Base-by-base conservation (phyloP, 768 basidiomycete species). In the Russula olivacea region DNA sequence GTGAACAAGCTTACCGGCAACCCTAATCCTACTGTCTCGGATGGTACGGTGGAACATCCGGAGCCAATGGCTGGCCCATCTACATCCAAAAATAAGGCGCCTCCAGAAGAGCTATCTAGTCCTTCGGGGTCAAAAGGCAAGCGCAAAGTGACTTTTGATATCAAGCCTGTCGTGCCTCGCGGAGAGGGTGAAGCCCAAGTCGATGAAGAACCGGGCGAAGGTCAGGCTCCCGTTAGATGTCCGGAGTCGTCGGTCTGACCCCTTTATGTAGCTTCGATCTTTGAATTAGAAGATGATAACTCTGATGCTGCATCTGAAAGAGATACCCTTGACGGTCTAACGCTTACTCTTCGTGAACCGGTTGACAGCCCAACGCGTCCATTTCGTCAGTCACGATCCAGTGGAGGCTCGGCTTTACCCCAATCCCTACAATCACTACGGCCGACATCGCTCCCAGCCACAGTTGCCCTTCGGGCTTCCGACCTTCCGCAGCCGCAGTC, bases 121-220 rank as follows among this genome's bases (percentile, higher is more conserved):
- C 57, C 68, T 11, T 50, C 58, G 38, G 56, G 60, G 34, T 59
- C 70, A 76, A 87, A 76, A 77, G 75, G 78, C 55, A 88, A 85
- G 72, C 78, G 83, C 64, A 88, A 84, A 71, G 86, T 91, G 34
- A 88, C 86, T 10, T 91, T 91, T 68, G 81, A 90, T 66, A 81
- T 87, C 54, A 76, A 85, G 69, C 81, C 84, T 23, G 83, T 78
- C 43, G 78, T 81, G 12, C 74, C 78, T 61, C 72, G 21, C 74
- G 73, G 60, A 69, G 70, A 48, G 72, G 72, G 45, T 73, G 75
- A 59, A 54, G 41, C 34, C 41, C 25, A 38, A 30, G 32, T 19
- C 52, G 52, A 43, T 61, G 32, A 59, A 61, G n/a, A 34, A 57
- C 12, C 53, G 54, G 30, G 79, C 76, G 85, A 83, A 65, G 62